A percentile compares a stretch with the other conserved stretches of the same genome.
These are phyloP conservation scores for Fagopyrum tataricum DNA, from an alignment of 148 eudicot species.

Conservation along the genomic window DNA sequence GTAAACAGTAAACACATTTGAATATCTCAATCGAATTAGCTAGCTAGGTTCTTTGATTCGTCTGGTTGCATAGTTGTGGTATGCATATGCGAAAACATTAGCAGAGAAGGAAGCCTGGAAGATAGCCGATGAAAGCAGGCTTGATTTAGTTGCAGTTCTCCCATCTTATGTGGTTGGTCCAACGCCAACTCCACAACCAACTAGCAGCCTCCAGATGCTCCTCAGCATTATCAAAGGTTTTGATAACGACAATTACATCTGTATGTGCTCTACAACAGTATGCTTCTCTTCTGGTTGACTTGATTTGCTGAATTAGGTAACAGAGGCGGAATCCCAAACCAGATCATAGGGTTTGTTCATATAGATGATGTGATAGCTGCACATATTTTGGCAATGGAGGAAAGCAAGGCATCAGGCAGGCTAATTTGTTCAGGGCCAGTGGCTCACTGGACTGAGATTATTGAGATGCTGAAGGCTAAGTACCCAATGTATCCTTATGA, in stretches of 20 bases:
- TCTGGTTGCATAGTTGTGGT: conserved; percentile 55
- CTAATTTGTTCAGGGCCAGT: conserved; percentile 73
- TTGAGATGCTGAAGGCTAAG: conserved; percentile 61
- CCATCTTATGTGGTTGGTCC: conserved; percentile 84
- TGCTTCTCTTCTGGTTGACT: background rate
- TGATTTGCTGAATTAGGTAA: conserved; percentile 26
- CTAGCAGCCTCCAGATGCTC: conserved; percentile 68
- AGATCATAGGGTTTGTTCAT: conserved; percentile 70
- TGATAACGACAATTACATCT: background rate
- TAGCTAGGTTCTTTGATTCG: background rate
- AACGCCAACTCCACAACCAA: conserved; percentile 70
- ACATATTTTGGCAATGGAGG: conserved; percentile 84
- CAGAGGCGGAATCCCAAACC: conserved; percentile 60
- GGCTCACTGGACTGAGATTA: conserved; percentile 80
- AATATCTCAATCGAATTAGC: background rate
- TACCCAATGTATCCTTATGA: conserved; percentile 67
- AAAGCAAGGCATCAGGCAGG: conserved; percentile 65
- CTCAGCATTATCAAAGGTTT: conserved; percentile 65
- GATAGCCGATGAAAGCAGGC: conserved; percentile 52
- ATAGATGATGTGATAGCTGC: conserved; percentile 62
- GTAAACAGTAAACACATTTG: conserved; percentile 29
- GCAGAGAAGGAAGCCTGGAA: conserved; percentile 85
- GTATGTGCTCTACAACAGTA: background rate
- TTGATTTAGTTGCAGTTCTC: conserved; percentile 74
- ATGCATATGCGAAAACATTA: conserved; percentile 77